These are phyloP conservation scores for Fusarium chlamydosporum DNA, from an alignment of 2,329 filamentous ascomycete genomes.

Conservation along the genomic window DNA sequence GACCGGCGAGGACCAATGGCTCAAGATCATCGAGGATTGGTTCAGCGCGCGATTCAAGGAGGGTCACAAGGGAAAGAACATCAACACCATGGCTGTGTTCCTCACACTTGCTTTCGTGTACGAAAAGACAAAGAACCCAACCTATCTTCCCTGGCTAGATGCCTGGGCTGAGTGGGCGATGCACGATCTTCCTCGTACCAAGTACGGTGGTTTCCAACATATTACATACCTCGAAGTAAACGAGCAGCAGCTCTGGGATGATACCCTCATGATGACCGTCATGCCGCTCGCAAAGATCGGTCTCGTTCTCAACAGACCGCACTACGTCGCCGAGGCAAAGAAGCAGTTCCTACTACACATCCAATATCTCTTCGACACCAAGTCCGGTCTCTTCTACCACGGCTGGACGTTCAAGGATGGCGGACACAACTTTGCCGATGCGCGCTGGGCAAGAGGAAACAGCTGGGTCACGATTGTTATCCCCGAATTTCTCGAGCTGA, in stretches of 20 bases:
- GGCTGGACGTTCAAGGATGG: conserved; percentile 82
- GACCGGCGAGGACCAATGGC: conserved; percentile 71
- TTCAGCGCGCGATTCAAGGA: conserved; percentile 77
- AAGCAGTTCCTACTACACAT: conserved; percentile 82
- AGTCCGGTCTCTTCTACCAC: conserved; percentile 82
- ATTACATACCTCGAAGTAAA: conserved; percentile 80
- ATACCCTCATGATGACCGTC: conserved; percentile 91
- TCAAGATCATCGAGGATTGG: conserved; percentile 80
- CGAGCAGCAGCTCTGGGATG: conserved; percentile 84
- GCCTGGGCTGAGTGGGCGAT: conserved; percentile 87
- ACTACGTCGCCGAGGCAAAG: conserved; percentile 84
- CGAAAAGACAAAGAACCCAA: conserved; percentile 77
- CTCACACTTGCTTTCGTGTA: conserved; percentile 83
- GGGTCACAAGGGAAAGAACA: conserved; percentile 84
- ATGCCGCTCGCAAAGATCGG: conserved; percentile 86
- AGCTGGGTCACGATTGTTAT: conserved; percentile 87
- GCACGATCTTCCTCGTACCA: conserved; percentile 79
- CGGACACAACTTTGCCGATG: conserved; percentile 73
- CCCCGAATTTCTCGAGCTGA: conserved; percentile 82
- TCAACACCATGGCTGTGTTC: conserved; percentile 87
- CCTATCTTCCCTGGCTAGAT: conserved; percentile 83
- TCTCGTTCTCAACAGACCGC: conserved; percentile 74
- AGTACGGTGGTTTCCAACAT: conserved; percentile 80
- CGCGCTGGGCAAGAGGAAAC: conserved; percentile 73
- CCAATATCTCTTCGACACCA: conserved; percentile 81